phyloP scores from a whole-genome alignment of 2,329 filamentous ascomycete genomes.

The Colletotrichum eremochloae region DNA sequence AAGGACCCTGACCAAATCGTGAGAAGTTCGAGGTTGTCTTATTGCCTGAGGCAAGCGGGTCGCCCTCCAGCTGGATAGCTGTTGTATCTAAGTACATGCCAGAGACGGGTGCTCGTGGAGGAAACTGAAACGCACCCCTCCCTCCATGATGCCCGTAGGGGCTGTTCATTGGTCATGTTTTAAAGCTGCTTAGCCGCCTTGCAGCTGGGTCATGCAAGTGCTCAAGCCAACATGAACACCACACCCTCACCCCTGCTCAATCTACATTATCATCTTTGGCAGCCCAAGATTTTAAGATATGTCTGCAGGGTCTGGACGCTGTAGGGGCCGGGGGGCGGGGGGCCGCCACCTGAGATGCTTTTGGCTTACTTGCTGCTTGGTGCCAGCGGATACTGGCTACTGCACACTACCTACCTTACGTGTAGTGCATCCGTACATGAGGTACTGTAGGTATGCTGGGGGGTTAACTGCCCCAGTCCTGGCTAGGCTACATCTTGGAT shows the following conservation, averaged over 20 bases:
- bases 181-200: conserved; percentile 44
- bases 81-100: conserved; percentile 30
- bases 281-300: conserved; percentile 40
- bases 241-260: conserved; percentile 37
- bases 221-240: conserved; percentile 40
- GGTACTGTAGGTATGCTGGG: conserved; percentile 16
- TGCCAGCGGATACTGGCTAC: conserved; percentile 30
- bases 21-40: not conserved
- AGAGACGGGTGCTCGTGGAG: not conserved
- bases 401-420: not conserved
- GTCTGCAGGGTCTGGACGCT: conserved; percentile 43
- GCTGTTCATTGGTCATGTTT: conserved; percentile 38
- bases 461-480: conserved; percentile 14
- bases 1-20: conserved; percentile 1
- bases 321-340: conserved; percentile 22
- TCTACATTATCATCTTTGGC: conserved; percentile 33
- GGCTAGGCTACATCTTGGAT: conserved; percentile 23
- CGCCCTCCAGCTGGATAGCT: not conserved
- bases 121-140: conserved; percentile 40
- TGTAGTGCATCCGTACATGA: conserved; percentile 3
- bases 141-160: conserved; percentile 12
- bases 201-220: conserved; percentile 44
- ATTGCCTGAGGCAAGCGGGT: conserved; percentile 5
- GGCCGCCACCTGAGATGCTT: conserved; percentile 20
- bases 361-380: conserved; percentile 20